phyloP scores from a whole-genome alignment of 345 rosid species.

The Gossypium longicalyx region DNA sequence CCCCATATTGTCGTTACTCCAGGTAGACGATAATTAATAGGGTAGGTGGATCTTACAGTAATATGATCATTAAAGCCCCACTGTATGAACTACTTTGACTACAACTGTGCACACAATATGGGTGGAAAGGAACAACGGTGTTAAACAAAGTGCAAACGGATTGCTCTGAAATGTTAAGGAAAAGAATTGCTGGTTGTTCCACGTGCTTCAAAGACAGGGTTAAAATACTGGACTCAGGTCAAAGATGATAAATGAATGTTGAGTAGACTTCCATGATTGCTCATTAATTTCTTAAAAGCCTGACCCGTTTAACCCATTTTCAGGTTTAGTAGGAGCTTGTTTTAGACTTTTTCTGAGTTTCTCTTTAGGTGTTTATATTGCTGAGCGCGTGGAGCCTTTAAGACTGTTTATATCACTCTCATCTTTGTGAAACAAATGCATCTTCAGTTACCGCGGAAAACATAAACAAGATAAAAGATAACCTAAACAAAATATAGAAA shows the following conservation, averaged over 20 bases:
- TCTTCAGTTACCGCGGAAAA: background rate
- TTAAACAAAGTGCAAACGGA: background rate
- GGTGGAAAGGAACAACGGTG: background rate
- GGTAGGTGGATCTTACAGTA: background rate
- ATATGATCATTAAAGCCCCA: background rate
- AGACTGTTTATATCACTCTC: background rate
- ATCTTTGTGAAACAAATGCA: slow-evolving; percentile 3
- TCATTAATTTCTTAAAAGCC: background rate
- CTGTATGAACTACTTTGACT: background rate
- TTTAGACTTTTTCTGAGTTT: background rate
- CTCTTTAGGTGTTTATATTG: background rate
- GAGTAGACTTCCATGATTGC: background rate
- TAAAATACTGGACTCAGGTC: background rate
- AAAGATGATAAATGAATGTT: background rate
- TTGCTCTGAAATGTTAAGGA: background rate
- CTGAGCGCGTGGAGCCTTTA: background rate
- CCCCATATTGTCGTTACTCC: background rate
- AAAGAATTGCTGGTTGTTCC: background rate
- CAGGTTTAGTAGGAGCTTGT: background rate
- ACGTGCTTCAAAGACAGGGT: background rate
- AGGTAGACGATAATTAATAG: background rate
- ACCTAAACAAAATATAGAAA: background rate
- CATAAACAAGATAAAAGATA: background rate
- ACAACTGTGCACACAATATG: background rate
- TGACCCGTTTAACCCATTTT: background rate